Percentiles rank a stretch among this genome's conserved stretches.
Conservation (phyloP, 495 filamentous ascomycete species). For the Penicillium arizonense region DNA sequence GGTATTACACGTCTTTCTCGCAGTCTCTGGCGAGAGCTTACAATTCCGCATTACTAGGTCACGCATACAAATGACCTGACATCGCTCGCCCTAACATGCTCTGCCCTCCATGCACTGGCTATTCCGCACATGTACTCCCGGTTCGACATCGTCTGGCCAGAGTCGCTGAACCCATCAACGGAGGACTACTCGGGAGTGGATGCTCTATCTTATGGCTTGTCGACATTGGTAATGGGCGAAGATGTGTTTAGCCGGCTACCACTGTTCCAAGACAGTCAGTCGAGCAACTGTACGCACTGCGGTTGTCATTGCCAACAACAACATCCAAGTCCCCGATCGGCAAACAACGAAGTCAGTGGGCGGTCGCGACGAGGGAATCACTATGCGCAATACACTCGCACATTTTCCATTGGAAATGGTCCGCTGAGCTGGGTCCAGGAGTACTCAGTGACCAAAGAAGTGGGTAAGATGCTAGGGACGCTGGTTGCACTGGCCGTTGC, state of each 20-base stretch:
- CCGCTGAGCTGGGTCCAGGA: slow-evolving; percentile 80
- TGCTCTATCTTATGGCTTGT: slow-evolving; percentile 86
- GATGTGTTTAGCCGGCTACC: slow-evolving; percentile 59
- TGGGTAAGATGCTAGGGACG: slow-evolving; percentile 91
- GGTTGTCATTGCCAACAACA: slow-evolving; percentile 25
- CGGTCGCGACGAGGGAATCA: slow-evolving; percentile 62
- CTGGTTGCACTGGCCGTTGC: slow-evolving; percentile 82
- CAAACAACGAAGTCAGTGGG: slow-evolving; percentile 4
- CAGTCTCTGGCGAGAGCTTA: slow-evolving; percentile 5
- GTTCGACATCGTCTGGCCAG: slow-evolving; percentile 95
- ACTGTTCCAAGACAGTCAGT: slow-evolving; percentile 1
- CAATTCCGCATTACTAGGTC: slow-evolving; percentile 50
- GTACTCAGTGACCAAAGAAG: slow-evolving; percentile 84
- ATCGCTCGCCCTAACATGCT: slow-evolving; percentile 78
- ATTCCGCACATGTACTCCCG: slow-evolving; percentile 87
- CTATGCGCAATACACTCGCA: slow-evolving; percentile 81
- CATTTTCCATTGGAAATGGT: slow-evolving; percentile 90
- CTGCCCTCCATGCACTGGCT: slow-evolving; percentile 75
- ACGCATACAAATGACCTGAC: slow-evolving; percentile 87
- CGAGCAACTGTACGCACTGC: slow-evolving; percentile 33
- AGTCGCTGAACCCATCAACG: slow-evolving; percentile 54
- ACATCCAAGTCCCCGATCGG: slow-evolving; percentile 16
- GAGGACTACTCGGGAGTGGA: slow-evolving; percentile 78
- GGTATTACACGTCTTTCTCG: slow-evolving; percentile 47
- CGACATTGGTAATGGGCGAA: slow-evolving; percentile 79